phyloP scores from a whole-genome alignment of 495 filamentous ascomycete species.

The Penicillium subrubescens region DNA sequence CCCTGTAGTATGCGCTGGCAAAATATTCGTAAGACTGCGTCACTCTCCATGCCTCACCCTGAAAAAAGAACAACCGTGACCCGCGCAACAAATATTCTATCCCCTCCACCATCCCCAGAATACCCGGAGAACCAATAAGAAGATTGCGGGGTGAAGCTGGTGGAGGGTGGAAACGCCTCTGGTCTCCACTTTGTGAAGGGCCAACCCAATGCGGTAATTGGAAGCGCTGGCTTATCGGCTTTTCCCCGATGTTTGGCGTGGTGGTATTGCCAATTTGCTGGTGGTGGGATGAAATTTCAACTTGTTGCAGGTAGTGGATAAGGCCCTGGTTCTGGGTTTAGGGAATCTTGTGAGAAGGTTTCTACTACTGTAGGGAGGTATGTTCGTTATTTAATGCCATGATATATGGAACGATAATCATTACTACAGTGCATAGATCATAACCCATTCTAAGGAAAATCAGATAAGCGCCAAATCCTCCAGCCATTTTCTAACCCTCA shows the following conservation, averaged over 20 bases:
- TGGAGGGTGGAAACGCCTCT: background rate
- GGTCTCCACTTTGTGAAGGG: background rate
- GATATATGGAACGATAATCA: background rate
- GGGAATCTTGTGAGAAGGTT: background rate
- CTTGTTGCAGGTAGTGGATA: background rate
- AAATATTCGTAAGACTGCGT: background rate
- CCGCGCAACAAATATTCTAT: background rate
- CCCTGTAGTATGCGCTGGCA: background rate
- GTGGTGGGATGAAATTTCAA: background rate
- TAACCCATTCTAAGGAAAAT: background rate
- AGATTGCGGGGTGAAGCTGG: background rate
- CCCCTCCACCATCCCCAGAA: background rate
- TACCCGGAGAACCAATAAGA: background rate
- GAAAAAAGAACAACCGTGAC: background rate
- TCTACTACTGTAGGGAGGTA: background rate
- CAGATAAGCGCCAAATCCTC: background rate
- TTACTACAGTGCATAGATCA: background rate
- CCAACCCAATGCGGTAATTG: background rate
- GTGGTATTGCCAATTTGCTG: background rate
- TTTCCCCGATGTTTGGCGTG: background rate
- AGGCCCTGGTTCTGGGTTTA: background rate
- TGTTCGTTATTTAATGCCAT: background rate
- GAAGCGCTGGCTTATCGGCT: background rate
- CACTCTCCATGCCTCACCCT: background rate
- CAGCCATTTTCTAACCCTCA: background rate